These are phyloP conservation scores for Glycine latifolia DNA, from an alignment of 306 rosid genomes.

Conservation along the genomic window DNA sequence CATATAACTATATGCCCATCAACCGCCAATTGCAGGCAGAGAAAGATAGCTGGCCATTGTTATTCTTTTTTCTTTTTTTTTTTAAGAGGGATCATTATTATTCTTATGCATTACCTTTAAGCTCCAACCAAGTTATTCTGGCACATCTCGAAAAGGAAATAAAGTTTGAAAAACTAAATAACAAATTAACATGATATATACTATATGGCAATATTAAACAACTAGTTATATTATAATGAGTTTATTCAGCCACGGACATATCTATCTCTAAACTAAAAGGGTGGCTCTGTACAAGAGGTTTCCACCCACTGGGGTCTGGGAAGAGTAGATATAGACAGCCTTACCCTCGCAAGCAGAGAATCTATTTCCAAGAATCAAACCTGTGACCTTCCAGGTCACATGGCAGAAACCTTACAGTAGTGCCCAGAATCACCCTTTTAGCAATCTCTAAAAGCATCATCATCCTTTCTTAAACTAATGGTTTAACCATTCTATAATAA, in stretches of 20 bases:
- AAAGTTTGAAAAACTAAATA: not conserved
- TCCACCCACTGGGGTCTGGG: not conserved
- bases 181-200: not conserved
- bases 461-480: slow-evolving; percentile 18
- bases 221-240: not conserved
- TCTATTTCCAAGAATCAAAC: not conserved
- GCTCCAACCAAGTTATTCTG: not conserved
- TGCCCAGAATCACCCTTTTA: not conserved
- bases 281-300: not conserved
- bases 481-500: slow-evolving; percentile 15
- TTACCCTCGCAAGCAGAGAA: not conserved
- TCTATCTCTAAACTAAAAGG: not conserved
- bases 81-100: too few species aligned
- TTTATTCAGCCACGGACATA: not conserved
- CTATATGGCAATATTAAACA: not conserved
- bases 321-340: not conserved
- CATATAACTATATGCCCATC: too few species aligned
- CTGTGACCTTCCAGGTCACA: not conserved
- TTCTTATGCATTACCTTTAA: not conserved
- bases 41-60: too few species aligned
- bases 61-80: too few species aligned
- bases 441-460: not conserved
- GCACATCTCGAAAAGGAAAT: not conserved
- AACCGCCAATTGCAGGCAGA: too few species aligned
- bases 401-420: not conserved